These are phyloP conservation scores for Phytopythium vexans DNA, from an alignment of 352 stramenopile species.

Conservation along the genomic window DNA sequence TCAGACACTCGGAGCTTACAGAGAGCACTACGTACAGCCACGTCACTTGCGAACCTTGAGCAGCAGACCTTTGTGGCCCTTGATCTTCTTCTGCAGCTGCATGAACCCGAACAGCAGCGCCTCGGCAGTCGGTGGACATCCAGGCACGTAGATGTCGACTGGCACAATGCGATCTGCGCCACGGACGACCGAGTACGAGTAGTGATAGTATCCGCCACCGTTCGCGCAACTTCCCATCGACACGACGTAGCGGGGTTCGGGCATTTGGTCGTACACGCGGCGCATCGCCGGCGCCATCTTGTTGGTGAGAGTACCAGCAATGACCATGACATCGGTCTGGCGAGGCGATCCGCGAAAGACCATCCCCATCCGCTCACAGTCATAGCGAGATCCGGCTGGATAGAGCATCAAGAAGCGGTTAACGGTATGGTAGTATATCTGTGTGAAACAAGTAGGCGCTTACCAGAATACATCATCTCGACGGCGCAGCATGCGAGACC, in stretches of 20 bases:
- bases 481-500: conserved; percentile 97
- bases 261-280: conserved; percentile 99
- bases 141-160: conserved; percentile 99
- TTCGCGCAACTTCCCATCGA: conserved; percentile 99
- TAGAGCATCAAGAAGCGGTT: neutral
- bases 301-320: conserved; percentile 98
- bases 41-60: conserved; percentile 96
- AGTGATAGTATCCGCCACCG: conserved; percentile 92
- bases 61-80: conserved; percentile 95
- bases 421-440: conserved; percentile 30
- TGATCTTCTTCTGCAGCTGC: conserved; percentile 99
- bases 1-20: too few relatives aligned
- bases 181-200: conserved; percentile 98
- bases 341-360: conserved; percentile 93
- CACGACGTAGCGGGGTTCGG: conserved; percentile 97
- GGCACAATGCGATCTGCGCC: conserved; percentile 97
- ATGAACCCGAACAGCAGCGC: conserved; percentile 97
- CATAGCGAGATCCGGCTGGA: conserved; percentile 78
- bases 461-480: conserved; percentile 97
- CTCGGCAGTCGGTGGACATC: conserved; percentile 97
- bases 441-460: neutral
- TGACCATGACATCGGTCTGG: conserved; percentile 98
- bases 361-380: conserved; percentile 98
- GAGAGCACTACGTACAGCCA: too few relatives aligned
- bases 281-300: conserved; percentile 99